Percentiles rank a stretch among this genome's conserved stretches.
Evolutionary conservation across 129 eudicot species (phyloP).

Genomic region (Centrapalus pauciflorus): DNA sequence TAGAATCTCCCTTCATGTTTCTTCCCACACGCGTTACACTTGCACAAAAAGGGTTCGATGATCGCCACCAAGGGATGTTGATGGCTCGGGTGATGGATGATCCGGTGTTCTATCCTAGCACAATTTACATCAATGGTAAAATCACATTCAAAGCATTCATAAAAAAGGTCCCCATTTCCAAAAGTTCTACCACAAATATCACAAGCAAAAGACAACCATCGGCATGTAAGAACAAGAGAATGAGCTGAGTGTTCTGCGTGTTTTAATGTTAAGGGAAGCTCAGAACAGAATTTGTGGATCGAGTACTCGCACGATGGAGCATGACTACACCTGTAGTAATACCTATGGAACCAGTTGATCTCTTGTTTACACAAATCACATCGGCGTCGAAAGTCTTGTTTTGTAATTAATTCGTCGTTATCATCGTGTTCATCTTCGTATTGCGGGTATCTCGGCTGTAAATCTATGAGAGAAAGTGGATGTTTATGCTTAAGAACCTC

Average conservation of each 20-base stretch:
- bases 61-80: background rate
- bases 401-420: background rate
- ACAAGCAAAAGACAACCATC: background rate
- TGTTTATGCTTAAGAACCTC: background rate
- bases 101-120: background rate
- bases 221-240: background rate
- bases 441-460: slow-evolving; percentile 2
- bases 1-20: slow-evolving; percentile 10
- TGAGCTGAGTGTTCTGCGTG: background rate
- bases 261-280: background rate
- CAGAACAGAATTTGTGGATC: background rate
- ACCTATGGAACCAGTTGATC: background rate
- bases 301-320: no score
- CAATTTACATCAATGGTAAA: background rate
- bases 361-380: background rate
- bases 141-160: background rate
- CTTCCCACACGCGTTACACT: slow-evolving; percentile 19
- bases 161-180: background rate
- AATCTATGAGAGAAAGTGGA: background rate
- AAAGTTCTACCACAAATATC: background rate
- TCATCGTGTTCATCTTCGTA: slow-evolving; percentile 4
- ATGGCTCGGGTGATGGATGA: background rate
- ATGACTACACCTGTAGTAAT: background rate
- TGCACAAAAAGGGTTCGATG: background rate
- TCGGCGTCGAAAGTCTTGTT: background rate